Conservation (phyloP, 2,329 filamentous ascomycete species). For the Emmonsia crescens region DNA sequence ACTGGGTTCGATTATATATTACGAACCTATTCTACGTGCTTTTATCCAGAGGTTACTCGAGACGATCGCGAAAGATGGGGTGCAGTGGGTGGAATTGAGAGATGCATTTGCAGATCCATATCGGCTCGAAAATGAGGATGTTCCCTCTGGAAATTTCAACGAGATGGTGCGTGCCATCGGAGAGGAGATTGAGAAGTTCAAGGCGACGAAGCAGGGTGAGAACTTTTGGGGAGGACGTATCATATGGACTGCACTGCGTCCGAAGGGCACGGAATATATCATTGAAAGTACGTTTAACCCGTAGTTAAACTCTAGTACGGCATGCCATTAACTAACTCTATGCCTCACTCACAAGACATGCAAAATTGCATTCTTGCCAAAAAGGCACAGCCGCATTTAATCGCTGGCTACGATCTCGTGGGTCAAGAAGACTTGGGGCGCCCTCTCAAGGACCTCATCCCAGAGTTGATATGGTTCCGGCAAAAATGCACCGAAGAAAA, state of each 20-base stretch:
- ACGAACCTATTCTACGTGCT: constrained; percentile 76
- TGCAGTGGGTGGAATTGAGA: constrained; percentile 74
- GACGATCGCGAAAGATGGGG: constrained; percentile 65
- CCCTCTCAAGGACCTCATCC: constrained; percentile 63
- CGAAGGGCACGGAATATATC: constrained; percentile 52
- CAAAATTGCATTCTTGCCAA: constrained; percentile 78
- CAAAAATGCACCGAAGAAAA: constrained; percentile 69
- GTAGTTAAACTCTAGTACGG: background rate
- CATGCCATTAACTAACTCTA: background rate
- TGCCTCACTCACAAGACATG: constrained; percentile 42
- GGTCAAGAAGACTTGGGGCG: constrained; percentile 76
- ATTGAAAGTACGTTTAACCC: constrained; percentile 44
- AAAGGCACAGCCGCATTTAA: constrained; percentile 30
- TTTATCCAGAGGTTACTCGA: constrained; percentile 63
- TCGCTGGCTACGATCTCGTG: constrained; percentile 69
- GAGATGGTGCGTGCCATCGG: constrained; percentile 62
- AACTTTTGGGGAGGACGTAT: constrained; percentile 75
- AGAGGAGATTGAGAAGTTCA: constrained; percentile 70
- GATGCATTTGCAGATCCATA: constrained; percentile 64
- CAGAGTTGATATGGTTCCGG: constrained; percentile 86
- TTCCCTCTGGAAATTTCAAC: constrained; percentile 55
- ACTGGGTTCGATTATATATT: constrained; percentile 65
- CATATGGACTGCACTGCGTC: constrained; percentile 72
- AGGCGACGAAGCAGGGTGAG: constrained; percentile 56
- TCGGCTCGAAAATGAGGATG: constrained; percentile 52